Conservation (phyloP, 768 basidiomycete genomes). For the Lanmaoa rubissima region DNA sequence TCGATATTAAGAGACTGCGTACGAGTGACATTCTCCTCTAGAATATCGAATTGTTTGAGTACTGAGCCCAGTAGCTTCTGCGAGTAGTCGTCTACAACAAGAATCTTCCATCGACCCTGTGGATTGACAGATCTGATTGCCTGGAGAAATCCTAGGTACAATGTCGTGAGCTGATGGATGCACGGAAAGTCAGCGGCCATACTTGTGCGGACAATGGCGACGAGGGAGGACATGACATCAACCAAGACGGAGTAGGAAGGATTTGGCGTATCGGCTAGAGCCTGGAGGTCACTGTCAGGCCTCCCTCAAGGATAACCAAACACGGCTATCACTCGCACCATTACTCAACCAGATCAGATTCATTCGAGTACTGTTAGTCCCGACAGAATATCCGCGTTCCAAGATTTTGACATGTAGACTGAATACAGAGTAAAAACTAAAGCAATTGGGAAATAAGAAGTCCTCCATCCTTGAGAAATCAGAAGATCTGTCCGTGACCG, state of each 20-base stretch:
- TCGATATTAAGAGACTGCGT: slow-evolving; percentile 34
- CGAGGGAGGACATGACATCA: slow-evolving; percentile 42
- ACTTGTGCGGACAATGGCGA: slow-evolving; percentile 47
- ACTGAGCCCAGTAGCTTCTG: slow-evolving; percentile 81
- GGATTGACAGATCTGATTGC: slow-evolving; percentile 86
- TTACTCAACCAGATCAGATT: too few relatives aligned
- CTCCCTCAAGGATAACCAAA: neutral
- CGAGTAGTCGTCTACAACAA: slow-evolving; percentile 93
- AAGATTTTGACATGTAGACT: neutral
- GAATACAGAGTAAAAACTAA: slow-evolving; percentile 12
- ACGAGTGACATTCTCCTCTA: slow-evolving; percentile 97
- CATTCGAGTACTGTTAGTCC: neutral
- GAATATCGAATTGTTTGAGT: slow-evolving; percentile 89
- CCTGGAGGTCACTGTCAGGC: neutral
- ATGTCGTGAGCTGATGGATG: neutral
- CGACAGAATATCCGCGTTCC: neutral
- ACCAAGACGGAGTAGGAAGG: neutral
- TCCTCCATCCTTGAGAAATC: slow-evolving; percentile 9
- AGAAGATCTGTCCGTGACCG: slow-evolving; percentile 12
- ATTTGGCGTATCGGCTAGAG: neutral
- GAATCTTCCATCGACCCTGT: slow-evolving; percentile 91
- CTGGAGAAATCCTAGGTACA: slow-evolving; percentile 72
- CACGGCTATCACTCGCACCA: slow-evolving; percentile 14
- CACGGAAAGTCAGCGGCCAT: slow-evolving; percentile 18
- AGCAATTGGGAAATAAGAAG: neutral